phyloP scores from a whole-genome alignment of 2,329 filamentous ascomycete species.

The Myriosclerotinia curreyana region DNA sequence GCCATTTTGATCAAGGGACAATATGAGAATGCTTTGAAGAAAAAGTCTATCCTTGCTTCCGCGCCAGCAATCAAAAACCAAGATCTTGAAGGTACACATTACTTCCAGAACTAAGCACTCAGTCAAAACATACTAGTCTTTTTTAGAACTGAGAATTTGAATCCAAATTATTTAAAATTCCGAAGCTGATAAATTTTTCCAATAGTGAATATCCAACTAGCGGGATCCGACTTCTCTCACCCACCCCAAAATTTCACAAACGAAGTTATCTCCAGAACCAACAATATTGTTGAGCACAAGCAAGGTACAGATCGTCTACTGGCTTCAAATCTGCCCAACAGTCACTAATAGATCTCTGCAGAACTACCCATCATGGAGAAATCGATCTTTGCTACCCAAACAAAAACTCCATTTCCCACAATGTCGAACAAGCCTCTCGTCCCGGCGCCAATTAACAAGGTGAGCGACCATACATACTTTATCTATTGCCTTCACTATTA shows the following conservation, averaged over 20 bases:
- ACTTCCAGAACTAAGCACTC: not conserved
- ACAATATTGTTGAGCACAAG: not conserved
- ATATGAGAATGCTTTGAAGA: constrained; percentile 7
- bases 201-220: constrained; percentile 6
- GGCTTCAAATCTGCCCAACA: not conserved
- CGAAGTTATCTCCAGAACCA: not conserved
- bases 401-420: not conserved
- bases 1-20: constrained; percentile 6
- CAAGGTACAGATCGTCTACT: not conserved
- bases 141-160: no score
- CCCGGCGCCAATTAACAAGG: constrained; percentile 6
- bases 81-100: constrained; percentile 4
- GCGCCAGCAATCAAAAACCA: not conserved
- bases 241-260: not conserved
- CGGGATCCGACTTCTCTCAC: not conserved
- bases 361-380: not conserved
- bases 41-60: no score
- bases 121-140: not conserved
- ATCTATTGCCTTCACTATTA: not conserved
- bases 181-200: not conserved
- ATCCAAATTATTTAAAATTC: not conserved
- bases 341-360: constrained; percentile 2
- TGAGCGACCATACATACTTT: not conserved
- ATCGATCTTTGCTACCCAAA: not conserved
- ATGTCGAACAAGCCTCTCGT: constrained; percentile 20